phyloP scores from a whole-genome alignment of 345 rosid species.

The Aquilaria sinensis region DNA sequence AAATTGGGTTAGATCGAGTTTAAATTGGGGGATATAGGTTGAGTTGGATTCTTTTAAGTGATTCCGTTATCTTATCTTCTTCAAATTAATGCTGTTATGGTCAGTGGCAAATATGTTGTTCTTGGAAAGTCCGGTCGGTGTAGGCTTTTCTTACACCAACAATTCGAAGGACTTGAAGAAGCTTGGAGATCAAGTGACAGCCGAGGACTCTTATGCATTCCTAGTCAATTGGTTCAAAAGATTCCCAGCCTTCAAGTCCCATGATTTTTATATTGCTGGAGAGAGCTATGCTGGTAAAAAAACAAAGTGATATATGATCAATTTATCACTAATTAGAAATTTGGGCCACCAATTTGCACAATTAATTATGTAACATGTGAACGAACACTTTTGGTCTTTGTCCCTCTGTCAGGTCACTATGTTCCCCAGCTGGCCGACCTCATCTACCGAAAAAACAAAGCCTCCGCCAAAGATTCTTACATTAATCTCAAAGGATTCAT shows the following conservation, averaged over 20 bases:
- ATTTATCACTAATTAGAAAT: not conserved
- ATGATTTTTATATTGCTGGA: slow-evolving; percentile 62
- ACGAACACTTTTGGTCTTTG: not conserved
- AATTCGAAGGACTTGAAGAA: slow-evolving; percentile 31
- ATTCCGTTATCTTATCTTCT: too few species aligned
- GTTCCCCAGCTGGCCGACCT: slow-evolving; percentile 79
- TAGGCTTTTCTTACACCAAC: slow-evolving; percentile 81
- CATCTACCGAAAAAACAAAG: slow-evolving; percentile 49
- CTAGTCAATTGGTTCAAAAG: slow-evolving; percentile 59
- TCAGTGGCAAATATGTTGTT: slow-evolving; percentile 72
- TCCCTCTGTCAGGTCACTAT: slow-evolving; percentile 54
- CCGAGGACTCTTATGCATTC: slow-evolving; percentile 52
- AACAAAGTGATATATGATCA: not conserved
- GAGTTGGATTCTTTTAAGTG: too few species aligned
- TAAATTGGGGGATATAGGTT: too few species aligned
- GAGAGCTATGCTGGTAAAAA: slow-evolving; percentile 77
- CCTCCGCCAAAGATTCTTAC: slow-evolving; percentile 18
- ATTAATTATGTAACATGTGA: not conserved
- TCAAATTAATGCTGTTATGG: not conserved
- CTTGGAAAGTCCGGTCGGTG: slow-evolving; percentile 80
- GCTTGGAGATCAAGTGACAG: slow-evolving; percentile 50
- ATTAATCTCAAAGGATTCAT: slow-evolving; percentile 80
- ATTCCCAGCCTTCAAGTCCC: slow-evolving; percentile 57
- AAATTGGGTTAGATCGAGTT: too few species aligned
- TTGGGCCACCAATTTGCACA: not conserved